Evolutionary conservation across 805 yeast species (phyloP).

Genomic region (Candida chilensis): DNA sequence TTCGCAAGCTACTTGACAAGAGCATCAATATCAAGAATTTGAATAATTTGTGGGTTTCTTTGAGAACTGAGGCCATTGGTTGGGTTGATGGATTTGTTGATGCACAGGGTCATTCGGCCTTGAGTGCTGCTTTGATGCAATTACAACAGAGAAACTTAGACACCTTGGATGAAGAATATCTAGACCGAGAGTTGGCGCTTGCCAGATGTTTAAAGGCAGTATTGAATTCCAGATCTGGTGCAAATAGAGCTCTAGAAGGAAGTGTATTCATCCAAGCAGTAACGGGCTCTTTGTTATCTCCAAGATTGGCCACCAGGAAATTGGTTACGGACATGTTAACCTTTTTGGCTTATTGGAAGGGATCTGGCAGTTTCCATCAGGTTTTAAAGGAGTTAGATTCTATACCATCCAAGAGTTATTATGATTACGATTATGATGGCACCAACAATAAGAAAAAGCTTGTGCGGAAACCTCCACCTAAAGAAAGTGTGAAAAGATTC

Average conservation of each 20-base stretch:
- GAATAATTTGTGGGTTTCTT: conserved; percentile 81
- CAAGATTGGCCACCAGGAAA: conserved; percentile 66
- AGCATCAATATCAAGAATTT: conserved; percentile 60
- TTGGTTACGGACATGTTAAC: conserved; percentile 71
- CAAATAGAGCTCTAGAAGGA: conserved; percentile 41
- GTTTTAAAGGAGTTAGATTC: conserved; percentile 44
- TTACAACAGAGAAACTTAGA: conserved; percentile 42
- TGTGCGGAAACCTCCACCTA: conserved; percentile 24
- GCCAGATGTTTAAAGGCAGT: conserved; percentile 71
- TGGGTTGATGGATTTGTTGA: conserved; percentile 81
- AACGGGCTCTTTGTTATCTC: conserved; percentile 65
- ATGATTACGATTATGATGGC: conserved; percentile 12
- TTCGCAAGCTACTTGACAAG: conserved; percentile 63
- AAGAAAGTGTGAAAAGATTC: conserved; percentile 36
- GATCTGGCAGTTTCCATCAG: conserved; percentile 35
- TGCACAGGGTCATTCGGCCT: conserved; percentile 73
- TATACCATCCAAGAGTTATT: conserved; percentile 17
- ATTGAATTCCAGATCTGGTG: conserved; percentile 56
- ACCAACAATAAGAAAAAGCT: conserved; percentile 11
- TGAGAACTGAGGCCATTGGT: conserved; percentile 65
- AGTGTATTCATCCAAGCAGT: conserved; percentile 47
- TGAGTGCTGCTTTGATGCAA: conserved; percentile 45
- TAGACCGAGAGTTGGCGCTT: conserved; percentile 69
- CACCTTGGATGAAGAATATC: conserved; percentile 37
- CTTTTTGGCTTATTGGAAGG: conserved; percentile 8